phyloP scores from a whole-genome alignment of 2,329 filamentous ascomycete genomes.

The Chrysoporthe cubensis region DNA sequence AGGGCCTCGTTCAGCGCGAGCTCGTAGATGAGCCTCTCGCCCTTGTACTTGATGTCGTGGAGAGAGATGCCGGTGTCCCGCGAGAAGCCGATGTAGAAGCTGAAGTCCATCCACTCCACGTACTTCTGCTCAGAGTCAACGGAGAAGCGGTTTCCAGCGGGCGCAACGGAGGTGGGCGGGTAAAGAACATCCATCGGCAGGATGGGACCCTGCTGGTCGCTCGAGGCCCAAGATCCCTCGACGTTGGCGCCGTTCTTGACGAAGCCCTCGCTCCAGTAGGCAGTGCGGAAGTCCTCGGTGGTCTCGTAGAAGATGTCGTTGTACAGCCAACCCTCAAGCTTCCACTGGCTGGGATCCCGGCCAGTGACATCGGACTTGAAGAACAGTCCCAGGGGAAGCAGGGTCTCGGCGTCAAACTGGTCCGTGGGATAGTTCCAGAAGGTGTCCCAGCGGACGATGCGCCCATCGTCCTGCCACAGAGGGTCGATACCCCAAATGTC shows the following conservation, averaged over 20 bases:
- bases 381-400: conserved; percentile 51
- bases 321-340: conserved; percentile 56
- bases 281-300: conserved; percentile 50
- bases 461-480: conserved; percentile 45
- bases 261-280: conserved; percentile 48
- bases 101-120: conserved; percentile 56
- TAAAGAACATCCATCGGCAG: conserved; percentile 41
- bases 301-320: conserved; percentile 56
- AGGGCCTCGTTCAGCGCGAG: conserved; percentile 59
- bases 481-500: conserved; percentile 48
- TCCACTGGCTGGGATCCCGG: conserved; percentile 55
- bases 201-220: conserved; percentile 44
- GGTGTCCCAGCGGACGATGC: conserved; percentile 51
- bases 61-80: conserved; percentile 53
- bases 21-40: conserved; percentile 59
- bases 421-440: conserved; percentile 46
- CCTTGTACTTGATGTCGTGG: conserved; percentile 57
- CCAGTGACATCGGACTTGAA: conserved; percentile 53
- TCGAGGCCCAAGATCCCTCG: conserved; percentile 51
- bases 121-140: conserved; percentile 49
- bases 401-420: conserved; percentile 46
- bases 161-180: conserved; percentile 44
- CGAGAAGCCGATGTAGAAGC: conserved; percentile 55
- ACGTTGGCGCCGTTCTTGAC: conserved; percentile 51
- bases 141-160: conserved; percentile 45